Evolutionary conservation across 2,329 filamentous ascomycete genomes (phyloP).

Genomic region (Whalleya microplaca): DNA sequence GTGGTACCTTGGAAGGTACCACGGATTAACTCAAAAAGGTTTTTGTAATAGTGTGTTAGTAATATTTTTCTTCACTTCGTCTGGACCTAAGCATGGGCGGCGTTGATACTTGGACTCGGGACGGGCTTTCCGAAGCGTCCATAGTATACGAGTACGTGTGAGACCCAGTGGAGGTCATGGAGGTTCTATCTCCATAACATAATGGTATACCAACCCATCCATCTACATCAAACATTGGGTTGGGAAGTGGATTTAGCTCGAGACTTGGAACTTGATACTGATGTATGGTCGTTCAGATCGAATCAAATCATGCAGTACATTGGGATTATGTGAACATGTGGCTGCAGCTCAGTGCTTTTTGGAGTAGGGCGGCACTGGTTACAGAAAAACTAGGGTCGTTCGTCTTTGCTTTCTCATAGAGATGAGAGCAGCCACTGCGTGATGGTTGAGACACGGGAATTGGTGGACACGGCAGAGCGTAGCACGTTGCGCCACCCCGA

Average conservation of each 20-base stretch:
- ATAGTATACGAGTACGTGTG: not conserved
- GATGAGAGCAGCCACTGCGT: not conserved
- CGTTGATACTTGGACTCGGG: not conserved
- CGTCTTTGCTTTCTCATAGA: not conserved
- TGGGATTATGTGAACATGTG: not conserved
- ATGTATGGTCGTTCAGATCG: not conserved
- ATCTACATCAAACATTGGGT: not conserved
- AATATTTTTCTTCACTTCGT: not conserved
- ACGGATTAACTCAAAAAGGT: not conserved
- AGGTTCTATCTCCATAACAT: not conserved
- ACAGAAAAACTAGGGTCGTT: not conserved
- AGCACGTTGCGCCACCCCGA: not conserved
- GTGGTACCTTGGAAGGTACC: conserved; percentile 1
- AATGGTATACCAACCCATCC: not conserved
- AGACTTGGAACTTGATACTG: not conserved
- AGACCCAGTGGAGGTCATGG: not conserved
- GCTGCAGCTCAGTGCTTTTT: not conserved
- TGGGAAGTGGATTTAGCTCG: not conserved
- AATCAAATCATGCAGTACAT: not conserved
- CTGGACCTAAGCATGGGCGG: not conserved
- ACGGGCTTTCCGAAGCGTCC: not conserved
- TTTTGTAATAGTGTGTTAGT: not conserved
- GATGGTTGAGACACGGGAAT: not conserved
- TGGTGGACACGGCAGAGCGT: not conserved
- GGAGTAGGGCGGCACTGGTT: not conserved